phyloP scores from a whole-genome alignment of 345 rosid genomes.

The Corchorus capsularis region DNA sequence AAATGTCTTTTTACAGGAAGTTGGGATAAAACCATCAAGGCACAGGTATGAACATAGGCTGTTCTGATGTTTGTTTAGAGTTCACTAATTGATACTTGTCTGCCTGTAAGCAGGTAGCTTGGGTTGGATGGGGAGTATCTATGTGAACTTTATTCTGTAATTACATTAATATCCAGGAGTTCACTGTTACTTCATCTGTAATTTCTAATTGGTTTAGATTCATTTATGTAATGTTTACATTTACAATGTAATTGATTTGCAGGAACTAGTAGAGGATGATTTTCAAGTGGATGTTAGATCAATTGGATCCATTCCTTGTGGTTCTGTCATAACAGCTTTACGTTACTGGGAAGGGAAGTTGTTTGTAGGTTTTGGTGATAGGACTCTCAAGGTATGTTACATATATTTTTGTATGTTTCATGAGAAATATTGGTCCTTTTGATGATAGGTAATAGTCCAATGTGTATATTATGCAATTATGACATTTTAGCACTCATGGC shows the following conservation, averaged over 20 bases:
- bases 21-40: conserved; percentile 73
- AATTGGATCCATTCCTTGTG: conserved; percentile 69
- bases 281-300: conserved; percentile 48
- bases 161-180: not conserved
- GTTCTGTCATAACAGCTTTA: conserved; percentile 68
- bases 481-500: not conserved
- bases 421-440: not conserved
- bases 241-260: conserved; percentile 19
- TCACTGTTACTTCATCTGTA: conserved; percentile 4
- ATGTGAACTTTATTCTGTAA: not conserved
- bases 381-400: conserved; percentile 56
- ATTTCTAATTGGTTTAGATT: not conserved
- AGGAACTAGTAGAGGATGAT: conserved; percentile 82
- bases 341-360: conserved; percentile 78
- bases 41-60: conserved; percentile 52
- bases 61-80: not conserved
- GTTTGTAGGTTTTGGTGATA: conserved; percentile 74
- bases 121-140: not conserved
- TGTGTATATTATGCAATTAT: not conserved
- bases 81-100: not conserved
- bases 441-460: not conserved
- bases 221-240: conserved; percentile 1
- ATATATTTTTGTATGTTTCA: not conserved
- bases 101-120: not conserved
- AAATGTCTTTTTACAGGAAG: conserved; percentile 79